Evolutionary conservation across 805 yeast genomes (phyloP), one percentile per base, ranked within the genome.

Genomic region (Myxozyma vanderwaltii): DNA sequence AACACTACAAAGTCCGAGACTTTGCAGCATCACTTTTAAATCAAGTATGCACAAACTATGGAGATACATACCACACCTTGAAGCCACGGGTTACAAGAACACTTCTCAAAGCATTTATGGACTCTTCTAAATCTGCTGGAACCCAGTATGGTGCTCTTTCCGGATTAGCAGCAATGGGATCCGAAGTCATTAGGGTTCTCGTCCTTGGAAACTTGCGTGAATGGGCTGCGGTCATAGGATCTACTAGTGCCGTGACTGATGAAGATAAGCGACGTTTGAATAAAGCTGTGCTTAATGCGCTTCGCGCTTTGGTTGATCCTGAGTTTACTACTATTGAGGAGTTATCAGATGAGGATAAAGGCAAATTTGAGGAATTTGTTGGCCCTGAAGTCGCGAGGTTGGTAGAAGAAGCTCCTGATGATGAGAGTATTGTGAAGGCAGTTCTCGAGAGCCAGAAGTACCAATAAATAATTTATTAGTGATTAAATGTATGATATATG

Each of bases 41-140:
- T 51, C 87, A 87, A 67, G 86, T 94, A n/a, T 82, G 91, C 62
- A 78, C 81, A 52, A 82, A 85, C 31, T 94, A 87, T 72, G 95
- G 96, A 35, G 85, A 88, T 50, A 84, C 92, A 1, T 91, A 92
- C 71, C 85, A 92, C 23, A 88, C 97, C 1, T 79, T 94, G 66
- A 89, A 89, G 69, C 97, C 98, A 31, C 82, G 98, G 65, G 92
- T 94, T 3, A 91, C 97, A 5, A 81, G 99, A 71, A 95, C 99
- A 1, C 77, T 95, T 56, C 77, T 95, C 61, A 85, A 96, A 69
- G 97, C 97, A 0, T 88, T 95, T 66, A 77, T 94, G 72, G 96
- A 91, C 68, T 81, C 91, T 6, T 82, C 86, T 38, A 85, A 88
- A 66, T 91, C 96, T 0, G 45, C 59, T 1, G 96, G 96, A 1